Evolutionary conservation across 352 stramenopile species (phyloP), one percentile per base, ranked within the genome.

Genomic region (Pythium coloratum): DNA sequence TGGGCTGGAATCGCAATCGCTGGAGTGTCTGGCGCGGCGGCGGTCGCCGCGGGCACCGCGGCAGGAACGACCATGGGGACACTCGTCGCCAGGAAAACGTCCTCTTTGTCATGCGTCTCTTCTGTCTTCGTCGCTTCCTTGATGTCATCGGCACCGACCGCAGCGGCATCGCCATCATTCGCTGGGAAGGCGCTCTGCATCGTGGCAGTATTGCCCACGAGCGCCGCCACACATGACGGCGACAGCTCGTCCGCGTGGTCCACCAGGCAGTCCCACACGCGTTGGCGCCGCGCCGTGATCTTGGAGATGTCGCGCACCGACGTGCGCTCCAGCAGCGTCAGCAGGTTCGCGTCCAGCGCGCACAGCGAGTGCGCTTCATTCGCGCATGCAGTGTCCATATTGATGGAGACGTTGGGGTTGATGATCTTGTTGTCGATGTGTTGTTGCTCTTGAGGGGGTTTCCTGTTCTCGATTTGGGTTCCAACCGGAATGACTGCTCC

Each of bases 181-280:
- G 24, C 5, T 7, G 68, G 59, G 2, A 71, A 28, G 47, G 44
- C 63, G 47, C 63, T 71, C 36, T 72, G 62, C 24, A 49, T 24
- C 1, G 56, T 67, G n/a, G 68, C 50, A 10, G 69, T 49, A 36
- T 78, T 62, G 0, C 63, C 61, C 28, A 81, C 77, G 16, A 91
- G 72, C 32, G 77, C 66, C 20, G 76, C 67, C 30, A 84, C 73
- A 53, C 83, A 91, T 53, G 71, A 40, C 12, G 80, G 59, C n/a
- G 83, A 81, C 38, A 91, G 73, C 58, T 78, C 69, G 20, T 89
- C 81, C 18, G 75, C 71, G 64, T 90, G 76, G 26, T 74, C 64
- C 6, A 76, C 71, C 72, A 91, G 78, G 55, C 83, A 91, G 20
- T 81, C 50, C 38, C 76, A 76, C 30, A 89, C 54, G n/a, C 73